Percentiles rank a stretch among this genome's conserved stretches.
Conservation (phyloP, 805 yeast species). For the Priceomyces carsonii region DNA sequence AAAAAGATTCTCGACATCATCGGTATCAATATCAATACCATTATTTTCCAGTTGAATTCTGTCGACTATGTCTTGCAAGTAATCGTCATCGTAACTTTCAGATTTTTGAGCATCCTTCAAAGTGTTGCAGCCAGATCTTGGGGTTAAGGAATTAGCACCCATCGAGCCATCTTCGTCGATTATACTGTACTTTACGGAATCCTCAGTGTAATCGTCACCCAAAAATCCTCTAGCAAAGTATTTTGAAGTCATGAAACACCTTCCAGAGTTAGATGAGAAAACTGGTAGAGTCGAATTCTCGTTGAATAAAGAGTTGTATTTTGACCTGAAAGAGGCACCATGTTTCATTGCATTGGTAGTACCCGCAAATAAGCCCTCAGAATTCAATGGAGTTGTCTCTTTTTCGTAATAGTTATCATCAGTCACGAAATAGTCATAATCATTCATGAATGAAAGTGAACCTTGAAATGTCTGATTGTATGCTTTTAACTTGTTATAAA, state of each 20-base stretch:
- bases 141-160: conserved; percentile 64
- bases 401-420: conserved; percentile 42
- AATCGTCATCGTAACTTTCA: conserved; percentile 28
- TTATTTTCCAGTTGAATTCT: conserved; percentile 59
- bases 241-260: conserved; percentile 56
- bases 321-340: conserved; percentile 50
- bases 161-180: conserved; percentile 46
- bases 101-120: conserved; percentile 33
- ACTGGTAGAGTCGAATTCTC: conserved; percentile 42
- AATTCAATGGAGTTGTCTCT: conserved; percentile 50
- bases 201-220: conserved; percentile 40
- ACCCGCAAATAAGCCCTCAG: conserved; percentile 52
- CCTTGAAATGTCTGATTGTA: conserved; percentile 41
- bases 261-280: conserved; percentile 54
- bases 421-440: conserved; percentile 49
- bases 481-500: conserved; percentile 24
- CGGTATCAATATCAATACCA: conserved; percentile 49
- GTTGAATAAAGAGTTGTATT: conserved; percentile 50
- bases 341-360: conserved; percentile 46
- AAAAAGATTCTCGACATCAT: conserved; percentile 56
- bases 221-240: conserved; percentile 63
- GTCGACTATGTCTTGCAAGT: conserved; percentile 53
- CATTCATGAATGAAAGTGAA: conserved; percentile 51
- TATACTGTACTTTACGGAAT: conserved; percentile 33
- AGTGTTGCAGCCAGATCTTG: conserved; percentile 46